A percentile compares a stretch with the other conserved stretches of the same genome.
phyloP scores from a whole-genome alignment of 169 alveolate species.

The Eimeria tenella region DNA sequence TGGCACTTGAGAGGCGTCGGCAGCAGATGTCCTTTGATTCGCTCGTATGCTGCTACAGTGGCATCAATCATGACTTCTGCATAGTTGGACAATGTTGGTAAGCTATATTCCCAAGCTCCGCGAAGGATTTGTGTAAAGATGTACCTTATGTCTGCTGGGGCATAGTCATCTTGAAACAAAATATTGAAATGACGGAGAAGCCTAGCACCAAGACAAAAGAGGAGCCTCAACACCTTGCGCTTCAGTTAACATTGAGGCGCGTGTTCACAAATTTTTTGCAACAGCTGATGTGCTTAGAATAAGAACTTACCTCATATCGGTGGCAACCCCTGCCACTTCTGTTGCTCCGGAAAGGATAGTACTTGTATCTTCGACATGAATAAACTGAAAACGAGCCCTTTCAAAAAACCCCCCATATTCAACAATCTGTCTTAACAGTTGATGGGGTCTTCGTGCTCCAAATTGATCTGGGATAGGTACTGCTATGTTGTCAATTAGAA shows the following conservation, averaged over 20 bases:
- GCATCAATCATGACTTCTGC: slow-evolving; percentile 89
- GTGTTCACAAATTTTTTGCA: neutral
- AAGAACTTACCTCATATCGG: slow-evolving; percentile 56
- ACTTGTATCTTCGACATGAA: slow-evolving; percentile 65
- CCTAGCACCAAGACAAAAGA: neutral
- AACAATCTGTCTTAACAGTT: slow-evolving; percentile 93
- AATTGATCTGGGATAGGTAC: slow-evolving; percentile 96
- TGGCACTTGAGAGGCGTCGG: slow-evolving; percentile 96
- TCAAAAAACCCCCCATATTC: slow-evolving; percentile 96
- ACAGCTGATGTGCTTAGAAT: neutral
- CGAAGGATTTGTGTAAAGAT: slow-evolving; percentile 20
- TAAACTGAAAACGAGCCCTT: slow-evolving; percentile 75
- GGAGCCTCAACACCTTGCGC: neutral
- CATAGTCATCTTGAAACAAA: slow-evolving; percentile 65
- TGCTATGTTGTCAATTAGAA: slow-evolving; percentile 96
- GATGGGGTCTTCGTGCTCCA: slow-evolving; percentile 97
- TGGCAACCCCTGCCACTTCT: slow-evolving; percentile 22
- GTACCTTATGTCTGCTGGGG: slow-evolving; percentile 34
- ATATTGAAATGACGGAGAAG: slow-evolving; percentile 57
- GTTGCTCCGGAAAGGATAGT: slow-evolving; percentile 53
- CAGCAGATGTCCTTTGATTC: slow-evolving; percentile 89
- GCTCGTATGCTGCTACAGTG: slow-evolving; percentile 92
- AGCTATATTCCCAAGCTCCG: slow-evolving; percentile 46
- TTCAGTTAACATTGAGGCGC: neutral
- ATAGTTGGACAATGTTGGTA: slow-evolving; percentile 13